A percentile compares a stretch with the other conserved stretches of the same genome.
Evolutionary conservation across 768 basidiomycete genomes (phyloP).

Genomic region (Suillus variegatus): DNA sequence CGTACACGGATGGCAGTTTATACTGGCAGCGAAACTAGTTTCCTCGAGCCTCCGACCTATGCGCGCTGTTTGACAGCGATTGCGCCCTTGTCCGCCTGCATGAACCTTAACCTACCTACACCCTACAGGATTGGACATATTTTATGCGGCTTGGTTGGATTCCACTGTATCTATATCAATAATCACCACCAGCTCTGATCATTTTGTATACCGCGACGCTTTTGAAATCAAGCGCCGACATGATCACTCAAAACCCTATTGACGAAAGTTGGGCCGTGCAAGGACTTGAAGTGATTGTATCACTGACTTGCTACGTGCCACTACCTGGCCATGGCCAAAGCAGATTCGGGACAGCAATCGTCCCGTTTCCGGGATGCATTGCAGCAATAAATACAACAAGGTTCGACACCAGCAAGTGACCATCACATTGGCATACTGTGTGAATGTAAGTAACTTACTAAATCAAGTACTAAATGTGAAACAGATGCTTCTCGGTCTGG

Average conservation of each 20-base stretch:
- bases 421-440: background rate
- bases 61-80: background rate
- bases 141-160: background rate
- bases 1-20: slow-evolving; percentile 36
- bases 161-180: background rate
- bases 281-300: background rate
- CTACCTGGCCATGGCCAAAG: background rate
- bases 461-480: too few relatives aligned
- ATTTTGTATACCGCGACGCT: background rate
- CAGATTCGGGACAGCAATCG: background rate
- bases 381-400: background rate
- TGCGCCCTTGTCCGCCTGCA: background rate
- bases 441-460: background rate
- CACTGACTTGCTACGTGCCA: background rate
- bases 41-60: background rate
- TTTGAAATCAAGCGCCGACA: background rate
- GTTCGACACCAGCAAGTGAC: background rate
- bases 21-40: slow-evolving; percentile 40
- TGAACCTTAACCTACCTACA: background rate
- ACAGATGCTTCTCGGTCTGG: background rate
- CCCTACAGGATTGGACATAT: background rate
- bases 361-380: background rate
- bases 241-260: background rate
- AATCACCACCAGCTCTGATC: background rate
- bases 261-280: background rate